Evolutionary conservation across 768 basidiomycete species (phyloP).

Genomic region (Amanita inopinata): DNA sequence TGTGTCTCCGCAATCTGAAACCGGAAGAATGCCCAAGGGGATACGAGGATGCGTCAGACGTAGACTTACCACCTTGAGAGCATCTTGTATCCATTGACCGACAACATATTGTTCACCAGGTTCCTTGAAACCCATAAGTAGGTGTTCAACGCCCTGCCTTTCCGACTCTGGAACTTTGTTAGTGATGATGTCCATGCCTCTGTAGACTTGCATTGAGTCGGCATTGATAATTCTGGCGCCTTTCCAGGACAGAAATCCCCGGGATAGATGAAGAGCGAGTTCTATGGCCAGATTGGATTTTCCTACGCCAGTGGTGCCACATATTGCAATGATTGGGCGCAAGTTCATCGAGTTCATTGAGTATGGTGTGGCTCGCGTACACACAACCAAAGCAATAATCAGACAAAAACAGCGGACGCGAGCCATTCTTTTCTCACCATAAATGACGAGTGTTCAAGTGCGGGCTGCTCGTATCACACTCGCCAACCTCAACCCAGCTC

Average conservation of each 20-base stretch:
- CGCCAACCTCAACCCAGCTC: conserved; percentile 66
- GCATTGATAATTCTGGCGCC: conserved; percentile 84
- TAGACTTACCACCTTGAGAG: conserved; percentile 62
- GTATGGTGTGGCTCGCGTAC: conserved; percentile 10
- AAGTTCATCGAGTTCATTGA: too few relatives aligned
- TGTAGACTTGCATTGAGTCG: conserved; percentile 96
- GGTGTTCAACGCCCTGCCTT: conserved; percentile 74
- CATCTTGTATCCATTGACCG: conserved; percentile 82
- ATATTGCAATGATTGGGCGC: conserved; percentile 71
- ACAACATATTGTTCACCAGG: conserved; percentile 86
- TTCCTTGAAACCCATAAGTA: conserved; percentile 79
- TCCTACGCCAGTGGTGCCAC: conserved; percentile 93
- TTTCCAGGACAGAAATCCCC: conserved; percentile 29
- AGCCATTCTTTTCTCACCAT: neutral
- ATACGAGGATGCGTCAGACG: neutral
- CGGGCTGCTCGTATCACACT: conserved; percentile 40
- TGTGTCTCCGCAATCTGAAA: conserved; percentile 71
- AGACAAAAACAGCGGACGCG: too few relatives aligned
- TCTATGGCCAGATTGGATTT: conserved; percentile 91
- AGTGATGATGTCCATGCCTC: conserved; percentile 85
- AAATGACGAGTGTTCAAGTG: conserved; percentile 27
- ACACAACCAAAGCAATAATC: conserved; percentile 5
- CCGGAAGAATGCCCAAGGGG: neutral
- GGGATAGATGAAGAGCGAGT: conserved; percentile 55
- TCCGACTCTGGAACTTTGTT: conserved; percentile 83